Percentiles rank a stretch among this genome's conserved stretches.
Conservation (phyloP, 2,329 filamentous ascomycete species). For the Xylaria sp. region DNA sequence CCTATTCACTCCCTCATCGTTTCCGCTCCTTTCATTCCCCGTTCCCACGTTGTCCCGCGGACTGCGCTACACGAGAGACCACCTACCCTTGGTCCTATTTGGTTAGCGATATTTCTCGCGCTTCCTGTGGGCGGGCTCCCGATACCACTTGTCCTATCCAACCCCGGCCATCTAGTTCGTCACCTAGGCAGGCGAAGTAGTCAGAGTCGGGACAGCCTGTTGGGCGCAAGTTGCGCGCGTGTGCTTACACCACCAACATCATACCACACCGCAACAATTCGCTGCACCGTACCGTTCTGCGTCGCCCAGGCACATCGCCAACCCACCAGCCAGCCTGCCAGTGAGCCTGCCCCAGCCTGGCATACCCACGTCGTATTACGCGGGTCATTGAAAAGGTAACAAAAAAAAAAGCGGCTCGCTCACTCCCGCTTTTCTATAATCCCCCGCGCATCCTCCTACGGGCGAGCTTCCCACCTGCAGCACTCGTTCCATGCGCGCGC, state of each 20-base stretch:
- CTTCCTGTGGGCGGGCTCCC: slow-evolving; percentile 28
- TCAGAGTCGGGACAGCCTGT: slow-evolving; percentile 26
- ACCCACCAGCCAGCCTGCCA: slow-evolving; percentile 24
- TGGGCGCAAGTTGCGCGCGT: slow-evolving; percentile 36
- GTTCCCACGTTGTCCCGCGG: slow-evolving; percentile 32
- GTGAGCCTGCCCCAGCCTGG: slow-evolving; percentile 28
- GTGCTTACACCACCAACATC: slow-evolving; percentile 40
- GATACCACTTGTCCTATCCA: slow-evolving; percentile 23
- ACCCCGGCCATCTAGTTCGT: slow-evolving; percentile 24
- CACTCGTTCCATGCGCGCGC: slow-evolving; percentile 19
- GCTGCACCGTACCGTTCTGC: slow-evolving; percentile 29
- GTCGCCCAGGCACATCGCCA: slow-evolving; percentile 28
- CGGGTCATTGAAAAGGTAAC: slow-evolving; percentile 33
- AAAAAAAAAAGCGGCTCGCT: slow-evolving; percentile 37
- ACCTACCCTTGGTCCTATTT: slow-evolving; percentile 14
- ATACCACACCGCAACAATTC: slow-evolving; percentile 32
- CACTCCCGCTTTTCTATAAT: slow-evolving; percentile 37
- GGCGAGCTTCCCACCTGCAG: slow-evolving; percentile 27
- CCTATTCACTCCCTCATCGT: background rate
- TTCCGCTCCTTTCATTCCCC: slow-evolving; percentile 6
- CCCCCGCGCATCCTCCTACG: slow-evolving; percentile 36
- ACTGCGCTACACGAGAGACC: slow-evolving; percentile 34
- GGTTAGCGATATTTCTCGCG: slow-evolving; percentile 20
- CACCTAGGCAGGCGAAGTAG: slow-evolving; percentile 27
- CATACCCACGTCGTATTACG: slow-evolving; percentile 38